Evolutionary conservation across 306 rosid genomes (phyloP), one percentile per base, ranked within the genome.

Genomic region (Cajanus cajan): DNA sequence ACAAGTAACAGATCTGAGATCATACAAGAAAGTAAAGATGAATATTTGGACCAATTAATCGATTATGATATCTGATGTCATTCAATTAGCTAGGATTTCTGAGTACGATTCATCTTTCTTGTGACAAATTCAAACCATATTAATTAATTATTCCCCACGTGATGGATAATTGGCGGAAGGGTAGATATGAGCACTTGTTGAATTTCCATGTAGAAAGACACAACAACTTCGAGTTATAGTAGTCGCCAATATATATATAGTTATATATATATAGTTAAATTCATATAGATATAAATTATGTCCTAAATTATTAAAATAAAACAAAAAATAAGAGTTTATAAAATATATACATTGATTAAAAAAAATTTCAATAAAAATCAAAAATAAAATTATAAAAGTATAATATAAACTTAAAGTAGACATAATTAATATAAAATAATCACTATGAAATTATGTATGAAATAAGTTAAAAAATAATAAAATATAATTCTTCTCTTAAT

Each of bases 21-120:
- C 4, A 69, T 25, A 4, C 44, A 50, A 34, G 6, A 16, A 50
- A 50, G 33, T 31, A 31, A 71, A 71, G 34, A 44, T 44, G 73
- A 44, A 68, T 14, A 16, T 70, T 48, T 70, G 47, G 76, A 31
- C 63, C 16, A 48, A 8, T 8, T 12, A 5, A 61, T 31, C 24
- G 33, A 66, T 70, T 34, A 7, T 71, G 50, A 19, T 51, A 34
- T 71, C 65, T 34, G 21, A 52, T 71, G 76, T 71, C 47, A 50
- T 33, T 33, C 63, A 71, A 50, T 6, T 18, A 16, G n/a, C n/a
- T n/a, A n/a, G 21, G 12, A n/a, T 47, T n/a, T 8, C 0, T 44
- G 7, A 33, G 14, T 33, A 34, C 13, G 34, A 50, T 24, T 52
- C 51, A 52, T 54, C 24, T 14, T 19, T 37, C 4, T 34, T 34